Evolutionary conservation across 345 rosid genomes (phyloP), one percentile per base, ranked within the genome.

Genomic region (Gossypium turneri): DNA sequence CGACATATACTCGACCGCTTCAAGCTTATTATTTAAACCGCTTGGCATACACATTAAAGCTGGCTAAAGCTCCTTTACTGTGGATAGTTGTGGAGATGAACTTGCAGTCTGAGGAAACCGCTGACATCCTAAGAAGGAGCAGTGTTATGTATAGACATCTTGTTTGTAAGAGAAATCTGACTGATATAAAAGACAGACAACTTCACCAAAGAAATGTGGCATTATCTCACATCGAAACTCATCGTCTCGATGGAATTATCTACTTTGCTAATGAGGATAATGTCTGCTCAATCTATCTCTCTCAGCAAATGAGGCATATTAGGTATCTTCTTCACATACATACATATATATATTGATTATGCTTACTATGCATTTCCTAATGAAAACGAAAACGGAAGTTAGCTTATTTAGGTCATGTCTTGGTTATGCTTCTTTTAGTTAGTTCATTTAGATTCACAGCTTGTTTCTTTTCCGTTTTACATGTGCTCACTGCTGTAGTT

Each of bases 21-120:
- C 89, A 88, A 76, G 87, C 86, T 22, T 83, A 81, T 76, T 82
- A 84, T 79, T 75, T 90, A 77, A 86, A 77, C 59, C 86, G 84
- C 47, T 71, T 88, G 84, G 88, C 85, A 0, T 67, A 84, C 66
- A 81, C 90, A 13, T 70, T 88, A 73, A 85, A 75, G 75, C 82
- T 80, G 27, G 84, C 83, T 17, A 76, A 76, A 51, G 84, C 88
- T 75, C 94, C 92, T 68, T 71, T 90, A 17, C 73, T 90, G 84
- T 88, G 92, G 94, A 83, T 88, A 56, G 94, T 88, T 75, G 89
- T 86, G 79, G 90, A 86, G 79, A 83, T 79, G 90, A 65, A 81
- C 64, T 69, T 83, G 53, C 92, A 88, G 78, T 88, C 92, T 52
- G 83, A 76, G 15, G 86, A 86, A 82, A 81, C 89, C 15, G 87